Evolutionary conservation across 192 early-diverging fungal genomes (phyloP), one percentile per base, ranked within the genome.

Genomic region (Backusella mclennaniae): DNA sequence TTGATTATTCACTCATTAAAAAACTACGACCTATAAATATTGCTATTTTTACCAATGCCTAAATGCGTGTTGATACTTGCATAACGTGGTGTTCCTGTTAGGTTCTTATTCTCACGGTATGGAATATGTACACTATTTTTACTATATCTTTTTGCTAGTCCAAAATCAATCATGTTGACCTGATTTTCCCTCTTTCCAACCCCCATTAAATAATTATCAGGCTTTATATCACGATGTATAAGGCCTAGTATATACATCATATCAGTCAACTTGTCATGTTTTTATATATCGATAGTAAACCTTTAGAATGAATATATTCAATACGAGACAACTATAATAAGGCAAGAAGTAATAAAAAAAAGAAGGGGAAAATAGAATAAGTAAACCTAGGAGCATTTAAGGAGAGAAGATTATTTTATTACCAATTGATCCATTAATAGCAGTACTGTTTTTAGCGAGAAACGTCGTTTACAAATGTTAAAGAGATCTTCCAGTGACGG

Each of bases 131-230:
- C 80, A 73, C 92, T 87, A 46, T 92, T 96, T 80, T 90, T 90
- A 52, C 92, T 90, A 83, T 93, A 97, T 82, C 93, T 91, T 77
- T 96, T 96, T 42, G 95, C 92, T 73, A 97, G 83, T 21, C 96
- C 96, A 87, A 96, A 96, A 84, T 97, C 96, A 68, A 97, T 94
- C 17, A 97, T 88, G 68, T 95, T 90, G 11, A 97, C 92, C 71
- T 94, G 90, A 76, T 96, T 93, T 67, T 90, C 89, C 67, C 91
- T 92, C 78, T 93, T 93, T 42, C 92, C 91, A 78, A 93, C 91
- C 67, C 95, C 95, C 91, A 97, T 94, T 70, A 96, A 74, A 79
- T 96, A 96, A 87, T 97, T 97, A 77, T 96, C 95, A 5, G 94
- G 94, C 77, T 96, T 95, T 75, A 95, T 95, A 77, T 94, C 94